Percentiles rank a stretch among this genome's conserved stretches.
Evolutionary conservation across 306 rosid genomes (phyloP).

Genomic region (Rosa rugosa): DNA sequence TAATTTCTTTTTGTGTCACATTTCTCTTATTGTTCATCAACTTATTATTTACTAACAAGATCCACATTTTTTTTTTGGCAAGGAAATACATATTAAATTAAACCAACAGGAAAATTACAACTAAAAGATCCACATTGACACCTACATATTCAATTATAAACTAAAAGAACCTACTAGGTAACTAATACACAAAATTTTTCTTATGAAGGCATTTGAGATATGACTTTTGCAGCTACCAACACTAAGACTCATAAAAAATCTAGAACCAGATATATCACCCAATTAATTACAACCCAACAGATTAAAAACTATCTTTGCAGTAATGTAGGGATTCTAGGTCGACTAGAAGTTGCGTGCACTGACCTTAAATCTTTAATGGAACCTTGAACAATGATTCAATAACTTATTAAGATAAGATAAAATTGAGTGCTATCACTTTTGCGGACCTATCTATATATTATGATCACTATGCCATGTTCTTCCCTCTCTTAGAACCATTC

Average conservation of each 20-base stretch:
- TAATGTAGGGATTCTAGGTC: not conserved
- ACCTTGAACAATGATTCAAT: not conserved
- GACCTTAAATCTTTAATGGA: not conserved
- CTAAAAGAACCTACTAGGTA: too few relatives aligned
- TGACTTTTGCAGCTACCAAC: too few relatives aligned
- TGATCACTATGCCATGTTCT: not conserved
- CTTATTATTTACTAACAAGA: too few relatives aligned
- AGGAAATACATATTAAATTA: too few relatives aligned
- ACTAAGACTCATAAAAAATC: not conserved
- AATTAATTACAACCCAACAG: not conserved
- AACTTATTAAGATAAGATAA: not conserved
- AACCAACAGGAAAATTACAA: too few relatives aligned
- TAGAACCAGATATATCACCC: not conserved
- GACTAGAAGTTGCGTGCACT: constrained; percentile 14
- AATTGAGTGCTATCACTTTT: not conserved
- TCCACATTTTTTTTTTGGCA: too few relatives aligned
- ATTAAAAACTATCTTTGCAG: not conserved
- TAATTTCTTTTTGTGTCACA: too few relatives aligned
- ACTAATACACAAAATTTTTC: too few relatives aligned
- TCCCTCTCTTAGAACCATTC: not conserved
- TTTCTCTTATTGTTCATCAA: too few relatives aligned
- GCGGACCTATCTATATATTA: not conserved
- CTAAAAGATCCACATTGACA: too few relatives aligned
- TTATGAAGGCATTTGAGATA: too few relatives aligned
- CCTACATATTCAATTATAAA: too few relatives aligned